A percentile compares a stretch with the other conserved stretches of the same genome.
These are phyloP conservation scores for Fagus sylvatica DNA, from an alignment of 306 rosid species.

Conservation along the genomic window DNA sequence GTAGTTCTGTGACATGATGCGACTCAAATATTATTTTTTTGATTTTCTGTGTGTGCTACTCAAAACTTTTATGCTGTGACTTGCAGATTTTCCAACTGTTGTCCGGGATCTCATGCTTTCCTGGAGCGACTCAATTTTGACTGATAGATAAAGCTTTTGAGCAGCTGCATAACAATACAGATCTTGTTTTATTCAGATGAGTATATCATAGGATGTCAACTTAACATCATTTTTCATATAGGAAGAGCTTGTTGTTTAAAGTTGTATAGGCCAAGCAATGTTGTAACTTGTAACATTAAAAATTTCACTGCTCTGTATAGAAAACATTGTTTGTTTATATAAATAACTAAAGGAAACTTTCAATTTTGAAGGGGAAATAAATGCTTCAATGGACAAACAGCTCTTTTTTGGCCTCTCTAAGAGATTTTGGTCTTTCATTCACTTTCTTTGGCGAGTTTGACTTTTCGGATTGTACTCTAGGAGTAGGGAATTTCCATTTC, in stretches of 20 bases:
- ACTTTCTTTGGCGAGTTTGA: too few species aligned
- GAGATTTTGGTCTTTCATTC: too few species aligned
- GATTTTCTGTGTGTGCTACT: slow-evolving; percentile 10
- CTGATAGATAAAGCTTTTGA: slow-evolving; percentile 58
- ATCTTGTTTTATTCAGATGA: slow-evolving; percentile 32
- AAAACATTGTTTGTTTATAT: slow-evolving; percentile 18
- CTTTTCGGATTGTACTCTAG: too few species aligned
- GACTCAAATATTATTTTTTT: slow-evolving; percentile 7
- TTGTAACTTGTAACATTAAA: slow-evolving; percentile 29
- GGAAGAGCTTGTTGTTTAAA: slow-evolving; percentile 16
- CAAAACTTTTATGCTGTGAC: background rate
- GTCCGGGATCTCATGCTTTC: slow-evolving; percentile 85
- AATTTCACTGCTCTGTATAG: slow-evolving; percentile 28
- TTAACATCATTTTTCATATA: slow-evolving; percentile 13
- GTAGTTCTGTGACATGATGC: slow-evolving; percentile 12
- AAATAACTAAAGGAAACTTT: slow-evolving; percentile 17
- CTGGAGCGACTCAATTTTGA: slow-evolving; percentile 75
- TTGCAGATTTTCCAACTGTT: slow-evolving; percentile 71
- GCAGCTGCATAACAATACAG: slow-evolving; percentile 30
- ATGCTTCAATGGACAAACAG: too few species aligned
- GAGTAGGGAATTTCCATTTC: too few species aligned
- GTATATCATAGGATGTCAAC: slow-evolving; percentile 31
- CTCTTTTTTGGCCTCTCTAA: too few species aligned
- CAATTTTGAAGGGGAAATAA: slow-evolving; percentile 13
- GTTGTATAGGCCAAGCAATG: slow-evolving; percentile 29